Base-by-base conservation (phyloP, 129 eudicot species). In the Tanacetum coccineum region DNA sequence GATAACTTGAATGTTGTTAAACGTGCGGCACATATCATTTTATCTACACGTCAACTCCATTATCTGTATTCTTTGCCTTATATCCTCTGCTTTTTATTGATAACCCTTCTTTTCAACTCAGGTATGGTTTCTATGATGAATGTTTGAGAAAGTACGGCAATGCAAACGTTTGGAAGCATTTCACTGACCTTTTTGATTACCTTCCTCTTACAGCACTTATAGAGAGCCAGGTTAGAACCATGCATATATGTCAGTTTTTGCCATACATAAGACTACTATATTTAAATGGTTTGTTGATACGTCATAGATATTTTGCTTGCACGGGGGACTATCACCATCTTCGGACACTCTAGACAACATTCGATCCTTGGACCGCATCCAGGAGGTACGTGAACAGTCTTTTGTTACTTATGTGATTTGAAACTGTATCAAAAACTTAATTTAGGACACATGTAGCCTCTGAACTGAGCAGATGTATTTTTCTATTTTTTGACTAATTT, bases 251-350 rank as follows among this genome's bases (percentile, higher is more conserved):
- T 64, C 26, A 18, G 46, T 58, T 4, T n/a, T 9, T 11, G 25
- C 46, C 48, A 40, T 60, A 50, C 21, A 25, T 67, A 20, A 20
- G 21, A 36, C 19, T 13, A 32, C 55, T 11, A 42, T 4, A 66
- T 59, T 66, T 20, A 39, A 40, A 49, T 9, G 13, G 12, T 54
- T 49, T 51, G 25, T 25, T 75, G 56, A 79, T 51, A 51, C 22
- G 67, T 75, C 64, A 54, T 65, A 87, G 97, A 68, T 90, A 55
- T 90, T 90, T 80, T 90, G 97, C 72, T 84, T 90, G 89, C 97
- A 90, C 47, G 97, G 95, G 49, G 97, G 97, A 57, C 97, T 87
- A 58, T 90, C 97, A 48, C 97, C 97, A 47, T 90, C 97, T 28
- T 78, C 87, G 81, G 97, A 90, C 80, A 90, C 95, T 19, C 83